Evolutionary conservation across 306 rosid genomes (phyloP).

Genomic region (Vachellia pachyceras): DNA sequence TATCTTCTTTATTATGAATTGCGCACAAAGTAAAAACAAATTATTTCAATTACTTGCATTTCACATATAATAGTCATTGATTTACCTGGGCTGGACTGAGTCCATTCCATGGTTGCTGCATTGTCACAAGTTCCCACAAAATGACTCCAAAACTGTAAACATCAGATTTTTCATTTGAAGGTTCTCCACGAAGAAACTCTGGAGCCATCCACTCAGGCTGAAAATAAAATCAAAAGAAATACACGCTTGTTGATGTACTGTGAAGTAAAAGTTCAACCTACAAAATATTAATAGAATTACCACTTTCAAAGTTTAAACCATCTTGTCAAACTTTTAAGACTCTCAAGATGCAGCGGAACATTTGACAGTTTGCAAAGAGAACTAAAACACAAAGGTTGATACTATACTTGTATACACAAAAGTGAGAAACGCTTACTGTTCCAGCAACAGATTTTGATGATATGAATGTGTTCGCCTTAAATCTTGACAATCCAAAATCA

Average conservation of each 20-base stretch:
- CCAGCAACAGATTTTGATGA: constrained; percentile 97
- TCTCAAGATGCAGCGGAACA: background rate
- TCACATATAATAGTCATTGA: constrained; percentile 28
- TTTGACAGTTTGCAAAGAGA: constrained; percentile 23
- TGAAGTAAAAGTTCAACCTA: constrained; percentile 51
- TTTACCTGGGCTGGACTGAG: constrained; percentile 90
- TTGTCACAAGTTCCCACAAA: constrained; percentile 89
- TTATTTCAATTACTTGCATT: constrained; percentile 22
- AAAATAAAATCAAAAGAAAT: constrained; percentile 62
- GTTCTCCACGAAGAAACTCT: constrained; percentile 97
- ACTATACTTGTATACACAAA: background rate
- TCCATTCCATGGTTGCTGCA: constrained; percentile 98
- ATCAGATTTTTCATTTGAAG: constrained; percentile 94
- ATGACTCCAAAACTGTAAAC: constrained; percentile 95
- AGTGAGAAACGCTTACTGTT: constrained; percentile 67
- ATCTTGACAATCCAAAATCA: constrained; percentile 98
- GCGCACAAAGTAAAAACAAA: constrained; percentile 32
- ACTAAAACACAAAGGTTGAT: constrained; percentile 12
- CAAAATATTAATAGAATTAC: constrained; percentile 48
- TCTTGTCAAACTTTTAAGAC: constrained; percentile 29
- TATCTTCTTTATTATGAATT: constrained; percentile 8
- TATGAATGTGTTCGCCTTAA: constrained; percentile 88
- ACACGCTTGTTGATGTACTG: constrained; percentile 48
- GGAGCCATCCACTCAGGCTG: constrained; percentile 99
- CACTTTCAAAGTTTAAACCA: background rate